Evolutionary conservation across 495 filamentous ascomycete genomes (phyloP), one percentile per base, ranked within the genome.

Genomic region (Physcia stellaris): DNA sequence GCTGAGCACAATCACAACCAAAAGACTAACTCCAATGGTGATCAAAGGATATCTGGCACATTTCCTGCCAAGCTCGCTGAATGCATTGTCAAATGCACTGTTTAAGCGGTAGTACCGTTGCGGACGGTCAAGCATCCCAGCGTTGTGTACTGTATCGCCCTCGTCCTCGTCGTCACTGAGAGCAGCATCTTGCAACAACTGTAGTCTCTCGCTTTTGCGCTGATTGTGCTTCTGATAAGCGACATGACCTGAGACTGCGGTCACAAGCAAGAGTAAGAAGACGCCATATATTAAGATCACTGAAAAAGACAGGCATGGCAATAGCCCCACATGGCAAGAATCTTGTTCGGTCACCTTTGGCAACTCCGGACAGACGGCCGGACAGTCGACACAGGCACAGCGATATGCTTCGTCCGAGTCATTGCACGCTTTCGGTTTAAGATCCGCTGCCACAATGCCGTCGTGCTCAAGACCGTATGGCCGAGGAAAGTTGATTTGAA

Each of bases 351-450:
- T 57, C 15, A 96, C 67, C 4, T 74, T 77, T 10, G 81, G 80
- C 23, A 96, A 67, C 48, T 76, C 73, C 0, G 86, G 81, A 48
- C 90, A 98, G 11, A 85, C 77, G 1, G 70, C 75, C 1, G 78
- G 80, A 54, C 90, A 98, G 50, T 98, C 90, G 31, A 94, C 75
- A 52, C 90, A 98, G 40, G 88, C 79, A 56, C 90, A 98, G 41
- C 84, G 74, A 57, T 82, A 95, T 30, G 71, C 70, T 37, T 80
- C 73, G 52, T 95, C 84, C 4, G 80, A 71, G 45, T 83, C 83
- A 55, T 94, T 92, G 64, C 90, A 98, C 35, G 76, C 73, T 54
- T 87, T 87, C 6, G 85, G 71, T 21, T 50, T 68, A 50, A 81
- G 73, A 17, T 77, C 52, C 47, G 73, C 57, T 6, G 83, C 62